Conservation (phyloP, 2,329 filamentous ascomycete species). For the Xylaria hypoxylon region DNA sequence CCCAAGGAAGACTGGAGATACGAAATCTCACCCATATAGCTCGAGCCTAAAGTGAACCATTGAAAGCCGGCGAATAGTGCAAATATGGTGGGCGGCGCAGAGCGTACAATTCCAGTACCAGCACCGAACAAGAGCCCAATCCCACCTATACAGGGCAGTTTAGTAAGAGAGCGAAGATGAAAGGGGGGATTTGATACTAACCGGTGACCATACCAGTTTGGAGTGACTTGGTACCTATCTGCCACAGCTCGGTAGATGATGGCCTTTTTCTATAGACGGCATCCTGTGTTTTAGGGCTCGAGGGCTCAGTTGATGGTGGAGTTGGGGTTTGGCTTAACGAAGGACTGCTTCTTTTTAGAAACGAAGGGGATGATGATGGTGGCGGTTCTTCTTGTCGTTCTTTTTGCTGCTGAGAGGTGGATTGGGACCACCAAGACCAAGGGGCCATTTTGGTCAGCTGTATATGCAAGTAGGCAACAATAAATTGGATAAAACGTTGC, state of each 20-base stretch:
- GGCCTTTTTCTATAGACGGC: conserved; percentile 40
- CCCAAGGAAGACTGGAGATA: background rate
- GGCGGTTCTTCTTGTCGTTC: conserved; percentile 25
- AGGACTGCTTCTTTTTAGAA: conserved; percentile 20
- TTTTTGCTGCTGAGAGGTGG: conserved; percentile 32
- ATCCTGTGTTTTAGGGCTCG: conserved; percentile 13
- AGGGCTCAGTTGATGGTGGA: conserved; percentile 2
- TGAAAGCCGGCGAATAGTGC: conserved; percentile 79
- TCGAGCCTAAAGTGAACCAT: conserved; percentile 82
- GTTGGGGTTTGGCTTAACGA: conserved; percentile 16
- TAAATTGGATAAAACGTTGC: background rate
- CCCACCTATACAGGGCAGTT: conserved; percentile 56
- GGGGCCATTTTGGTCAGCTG: conserved; percentile 30
- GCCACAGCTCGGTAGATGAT: conserved; percentile 42
- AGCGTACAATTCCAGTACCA: conserved; percentile 76
- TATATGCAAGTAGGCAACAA: background rate
- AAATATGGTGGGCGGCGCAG: conserved; percentile 75
- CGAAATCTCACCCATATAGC: conserved; percentile 74
- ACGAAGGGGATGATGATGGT: background rate
- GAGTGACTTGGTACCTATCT: conserved; percentile 47
- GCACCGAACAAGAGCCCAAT: conserved; percentile 74
- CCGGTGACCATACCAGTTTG: conserved; percentile 48
- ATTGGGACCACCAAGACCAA: conserved; percentile 35
- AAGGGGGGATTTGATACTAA: conserved; percentile 31
- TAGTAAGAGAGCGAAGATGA: conserved; percentile 26